Percentiles rank a stretch among this genome's conserved stretches.
Evolutionary conservation across 169 alveolate genomes (phyloP).

Genomic region (Cryptosporidium sp.): DNA sequence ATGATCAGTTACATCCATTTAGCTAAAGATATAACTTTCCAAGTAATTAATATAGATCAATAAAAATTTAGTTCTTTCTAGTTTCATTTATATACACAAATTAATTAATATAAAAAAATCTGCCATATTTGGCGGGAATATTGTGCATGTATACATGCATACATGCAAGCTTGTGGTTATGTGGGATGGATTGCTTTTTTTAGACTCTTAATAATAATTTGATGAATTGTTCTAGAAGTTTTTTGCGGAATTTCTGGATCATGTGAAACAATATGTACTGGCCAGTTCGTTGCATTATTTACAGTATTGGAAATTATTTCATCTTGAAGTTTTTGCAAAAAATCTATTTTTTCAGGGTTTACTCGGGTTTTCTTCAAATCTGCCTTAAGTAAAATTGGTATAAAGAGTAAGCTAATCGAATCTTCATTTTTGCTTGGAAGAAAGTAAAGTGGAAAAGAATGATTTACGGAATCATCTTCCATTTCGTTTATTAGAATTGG

Average conservation of each 20-base stretch:
- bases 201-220: conserved; percentile 11
- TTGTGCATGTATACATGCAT: conserved; percentile 4
- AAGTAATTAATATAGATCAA: neutral
- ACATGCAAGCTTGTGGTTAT: neutral
- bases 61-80: neutral
- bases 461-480: neutral
- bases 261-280: conserved; percentile 32
- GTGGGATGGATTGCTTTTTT: neutral
- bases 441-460: neutral
- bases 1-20: neutral
- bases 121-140: conserved; percentile 23
- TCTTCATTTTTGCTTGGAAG: conserved; percentile 3
- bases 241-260: conserved; percentile 39
- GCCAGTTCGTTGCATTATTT: conserved; percentile 26
- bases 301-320: conserved; percentile 4
- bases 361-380: conserved; percentile 4
- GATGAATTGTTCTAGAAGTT: conserved; percentile 33
- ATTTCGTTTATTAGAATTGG: neutral
- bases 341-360: neutral
- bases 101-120: conserved; percentile 17
- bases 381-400: conserved; percentile 25
- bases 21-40: neutral
- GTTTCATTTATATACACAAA: neutral
- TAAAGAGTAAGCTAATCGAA: conserved; percentile 12
- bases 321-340: conserved; percentile 16